These are phyloP conservation scores for Nigrograna mackinnonii DNA, from an alignment of 2,329 filamentous ascomycete species.

Conservation along the genomic window DNA sequence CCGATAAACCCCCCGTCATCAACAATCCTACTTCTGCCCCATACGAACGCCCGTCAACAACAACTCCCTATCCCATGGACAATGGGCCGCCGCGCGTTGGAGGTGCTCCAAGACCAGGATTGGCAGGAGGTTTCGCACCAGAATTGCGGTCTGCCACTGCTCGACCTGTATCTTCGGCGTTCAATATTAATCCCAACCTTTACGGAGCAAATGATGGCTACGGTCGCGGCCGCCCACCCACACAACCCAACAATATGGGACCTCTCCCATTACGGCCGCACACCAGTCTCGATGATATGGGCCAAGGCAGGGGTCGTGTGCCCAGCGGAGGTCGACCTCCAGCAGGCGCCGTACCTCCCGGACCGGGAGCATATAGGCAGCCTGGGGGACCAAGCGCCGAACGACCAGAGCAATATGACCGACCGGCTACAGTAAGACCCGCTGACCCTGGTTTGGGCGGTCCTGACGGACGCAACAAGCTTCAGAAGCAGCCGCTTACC, in stretches of 20 bases:
- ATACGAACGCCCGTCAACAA: conserved; percentile 53
- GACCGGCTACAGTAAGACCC: conserved; percentile 45
- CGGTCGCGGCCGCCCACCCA: conserved; percentile 30
- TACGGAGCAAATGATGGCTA: conserved; percentile 35
- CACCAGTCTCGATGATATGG: conserved; percentile 40
- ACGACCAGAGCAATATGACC: conserved; percentile 32
- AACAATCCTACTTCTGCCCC: conserved; percentile 24
- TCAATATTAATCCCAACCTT: conserved; percentile 53
- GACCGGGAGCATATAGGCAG: conserved; percentile 38
- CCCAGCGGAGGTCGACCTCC: conserved; percentile 26
- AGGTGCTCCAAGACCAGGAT: conserved; percentile 27
- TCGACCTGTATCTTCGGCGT: conserved; percentile 52
- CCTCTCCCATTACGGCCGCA: conserved; percentile 39
- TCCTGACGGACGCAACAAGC: conserved; percentile 48
- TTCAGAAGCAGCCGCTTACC: conserved; percentile 43
- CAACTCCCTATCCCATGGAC: conserved; percentile 73
- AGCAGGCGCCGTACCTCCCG: conserved; percentile 28
- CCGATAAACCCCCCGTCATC: conserved; percentile 55
- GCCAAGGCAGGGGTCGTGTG: conserved; percentile 34
- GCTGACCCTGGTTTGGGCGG: conserved; percentile 48
- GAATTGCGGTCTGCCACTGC: conserved; percentile 55
- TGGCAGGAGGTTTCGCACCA: conserved; percentile 46
- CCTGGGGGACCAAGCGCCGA: conserved; percentile 42
- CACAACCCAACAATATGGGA: conserved; percentile 27
- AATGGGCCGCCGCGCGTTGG: conserved; percentile 59